These are phyloP conservation scores for thale cress (Arabidopsis thaliana) DNA, from an alignment of 345 rosid genomes.

Conservation along the genomic window TAIR10.1 NC_003070.9:2365501-2366000, in stretches of 20 bases:
- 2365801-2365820: not conserved
- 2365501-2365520: not conserved
- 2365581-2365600: not conserved
- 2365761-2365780: conserved; percentile 11
- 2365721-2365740: not conserved
- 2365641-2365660: conserved; percentile 14
- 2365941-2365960: not conserved
- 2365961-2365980: conserved; percentile 22
- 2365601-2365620: conserved; percentile 19
- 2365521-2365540: not conserved
- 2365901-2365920: conserved; percentile 30
- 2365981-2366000: conserved; percentile 12
- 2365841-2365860: conserved; percentile 3
- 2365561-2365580: no score
- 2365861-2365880: no score
- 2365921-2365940: not conserved
- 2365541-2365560: not conserved
- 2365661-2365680: conserved; percentile 18
- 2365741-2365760: not conserved
- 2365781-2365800: not conserved
- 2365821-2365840: not conserved
- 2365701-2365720: not conserved
- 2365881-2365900: not conserved
- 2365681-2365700: conserved; percentile 14
- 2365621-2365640: not conserved